Conservation (phyloP, 2,329 filamentous ascomycete species). For the Alternaria brassicicola region DNA sequence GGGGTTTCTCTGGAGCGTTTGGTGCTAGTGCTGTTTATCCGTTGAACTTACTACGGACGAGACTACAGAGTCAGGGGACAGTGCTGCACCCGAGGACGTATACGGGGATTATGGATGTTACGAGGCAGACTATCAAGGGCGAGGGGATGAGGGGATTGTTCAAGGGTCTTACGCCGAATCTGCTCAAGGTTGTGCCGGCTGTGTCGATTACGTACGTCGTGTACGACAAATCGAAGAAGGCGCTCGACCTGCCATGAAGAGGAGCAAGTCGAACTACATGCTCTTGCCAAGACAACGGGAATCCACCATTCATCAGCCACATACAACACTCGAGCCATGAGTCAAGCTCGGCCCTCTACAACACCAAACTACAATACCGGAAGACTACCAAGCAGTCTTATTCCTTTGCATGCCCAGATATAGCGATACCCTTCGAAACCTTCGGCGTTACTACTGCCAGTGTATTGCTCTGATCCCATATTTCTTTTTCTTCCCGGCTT, state of each 20-base stretch:
- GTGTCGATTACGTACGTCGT: conserved; percentile 73
- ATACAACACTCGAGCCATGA: neutral
- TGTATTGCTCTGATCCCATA: too few relatives aligned
- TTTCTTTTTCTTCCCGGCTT: conserved; percentile 4
- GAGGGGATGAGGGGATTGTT: conserved; percentile 89
- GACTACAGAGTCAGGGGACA: conserved; percentile 93
- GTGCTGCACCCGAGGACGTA: conserved; percentile 90
- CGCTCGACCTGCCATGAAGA: conserved; percentile 45
- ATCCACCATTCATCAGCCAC: neutral
- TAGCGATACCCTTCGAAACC: conserved; percentile 9
- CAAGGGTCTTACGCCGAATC: conserved; percentile 92
- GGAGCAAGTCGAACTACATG: neutral
- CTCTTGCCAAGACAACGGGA: too few relatives aligned
- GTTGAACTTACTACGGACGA: conserved; percentile 87
- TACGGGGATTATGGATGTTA: conserved; percentile 87
- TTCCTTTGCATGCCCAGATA: conserved; percentile 7
- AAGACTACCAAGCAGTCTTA: neutral
- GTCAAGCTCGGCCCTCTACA: neutral
- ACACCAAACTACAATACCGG: neutral
- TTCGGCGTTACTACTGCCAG: too few relatives aligned
- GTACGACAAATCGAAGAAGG: conserved; percentile 51
- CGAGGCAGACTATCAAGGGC: conserved; percentile 77
- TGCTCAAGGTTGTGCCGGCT: conserved; percentile 94
- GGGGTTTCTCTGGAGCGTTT: conserved; percentile 87
- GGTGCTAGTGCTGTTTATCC: conserved; percentile 95